These are phyloP conservation scores for Colletotrichum siamense DNA, from an alignment of 2,329 filamentous ascomycete genomes.

Conservation along the genomic window DNA sequence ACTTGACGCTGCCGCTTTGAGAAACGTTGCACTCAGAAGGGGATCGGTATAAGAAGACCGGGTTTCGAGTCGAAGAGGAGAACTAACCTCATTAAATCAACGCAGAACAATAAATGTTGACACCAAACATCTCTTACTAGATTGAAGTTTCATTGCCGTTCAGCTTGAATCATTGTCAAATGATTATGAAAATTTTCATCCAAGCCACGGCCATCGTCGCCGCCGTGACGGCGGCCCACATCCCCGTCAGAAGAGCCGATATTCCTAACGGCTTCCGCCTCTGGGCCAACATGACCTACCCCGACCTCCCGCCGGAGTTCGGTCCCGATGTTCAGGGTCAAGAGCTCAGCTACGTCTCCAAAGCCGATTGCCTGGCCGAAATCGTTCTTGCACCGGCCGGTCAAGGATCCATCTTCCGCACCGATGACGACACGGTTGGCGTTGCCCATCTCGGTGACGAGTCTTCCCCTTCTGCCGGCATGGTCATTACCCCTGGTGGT, in stretches of 20 bases:
- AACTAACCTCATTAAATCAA: neutral
- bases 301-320: neutral
- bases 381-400: neutral
- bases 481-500: neutral
- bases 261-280: neutral
- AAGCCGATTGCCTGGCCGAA: neutral
- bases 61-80: neutral
- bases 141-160: neutral
- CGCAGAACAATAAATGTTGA: neutral
- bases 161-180: neutral
- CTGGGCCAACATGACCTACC: conserved; percentile 5
- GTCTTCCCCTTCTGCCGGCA: neutral
- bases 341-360: neutral
- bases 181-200: neutral
- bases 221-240: neutral
- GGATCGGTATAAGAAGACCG: neutral
- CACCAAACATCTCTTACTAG: neutral
- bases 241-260: neutral
- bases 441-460: neutral
- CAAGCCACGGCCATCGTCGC: neutral
- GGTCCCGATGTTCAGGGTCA: neutral
- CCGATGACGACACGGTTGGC: neutral
- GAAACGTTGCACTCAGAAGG: neutral
- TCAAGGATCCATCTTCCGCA: neutral
- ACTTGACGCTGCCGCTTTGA: neutral